phyloP scores from a whole-genome alignment of 345 rosid genomes.

The Euphorbia tirucalli region DNA sequence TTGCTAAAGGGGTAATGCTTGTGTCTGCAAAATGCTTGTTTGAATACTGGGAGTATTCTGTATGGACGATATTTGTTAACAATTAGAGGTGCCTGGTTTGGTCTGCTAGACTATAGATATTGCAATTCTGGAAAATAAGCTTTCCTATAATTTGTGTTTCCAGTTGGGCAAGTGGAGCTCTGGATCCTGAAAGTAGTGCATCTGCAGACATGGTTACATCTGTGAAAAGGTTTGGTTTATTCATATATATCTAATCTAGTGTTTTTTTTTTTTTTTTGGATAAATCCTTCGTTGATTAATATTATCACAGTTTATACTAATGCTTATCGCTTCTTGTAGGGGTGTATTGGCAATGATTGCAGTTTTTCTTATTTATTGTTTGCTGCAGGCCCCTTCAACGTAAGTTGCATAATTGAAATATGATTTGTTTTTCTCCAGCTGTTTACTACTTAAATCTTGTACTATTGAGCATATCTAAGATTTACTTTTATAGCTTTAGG shows the following conservation, averaged over 20 bases:
- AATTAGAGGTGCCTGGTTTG: neutral
- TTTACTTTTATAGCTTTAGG: neutral
- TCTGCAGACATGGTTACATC: conserved; percentile 79
- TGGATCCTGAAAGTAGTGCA: conserved; percentile 63
- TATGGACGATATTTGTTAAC: neutral
- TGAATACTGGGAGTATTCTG: neutral
- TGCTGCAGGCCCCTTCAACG: conserved; percentile 99
- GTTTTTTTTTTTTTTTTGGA: neutral
- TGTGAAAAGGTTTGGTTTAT: conserved; percentile 90
- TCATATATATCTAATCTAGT: conserved; percentile 1
- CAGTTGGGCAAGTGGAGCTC: conserved; percentile 99
- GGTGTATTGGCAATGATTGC: conserved; percentile 99
- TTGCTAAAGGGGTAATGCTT: neutral
- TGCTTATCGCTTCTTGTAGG: conserved; percentile 45
- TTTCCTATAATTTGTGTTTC: conserved; percentile 6
- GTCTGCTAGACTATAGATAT: neutral
- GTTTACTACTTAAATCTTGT: neutral
- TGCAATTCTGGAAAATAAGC: neutral
- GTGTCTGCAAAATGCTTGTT: neutral
- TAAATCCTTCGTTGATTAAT: neutral
- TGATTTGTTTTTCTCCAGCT: neutral
- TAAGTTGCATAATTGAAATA: conserved; percentile 31
- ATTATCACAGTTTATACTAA: conserved; percentile 9
- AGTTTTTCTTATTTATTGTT: conserved; percentile 93
- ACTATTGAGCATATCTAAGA: neutral